Evolutionary conservation across 306 rosid genomes (phyloP).

Genomic region (Glycine tomentella): DNA sequence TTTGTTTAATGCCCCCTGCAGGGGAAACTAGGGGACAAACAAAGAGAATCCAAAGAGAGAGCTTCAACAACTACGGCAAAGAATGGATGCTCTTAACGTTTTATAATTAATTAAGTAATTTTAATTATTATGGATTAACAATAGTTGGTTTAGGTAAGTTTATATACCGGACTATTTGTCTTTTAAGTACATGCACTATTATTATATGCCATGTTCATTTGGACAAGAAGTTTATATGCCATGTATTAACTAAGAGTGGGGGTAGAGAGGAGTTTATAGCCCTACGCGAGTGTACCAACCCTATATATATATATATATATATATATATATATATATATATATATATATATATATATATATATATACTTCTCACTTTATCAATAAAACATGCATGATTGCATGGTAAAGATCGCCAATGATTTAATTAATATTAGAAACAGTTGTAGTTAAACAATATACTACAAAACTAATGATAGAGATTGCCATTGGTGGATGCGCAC

Average conservation of each 20-base stretch:
- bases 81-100: slow-evolving; percentile 45
- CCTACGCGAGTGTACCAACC: too few relatives aligned
- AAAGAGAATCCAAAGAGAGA: slow-evolving; percentile 65
- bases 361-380: slow-evolving; percentile 8
- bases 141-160: slow-evolving; percentile 73
- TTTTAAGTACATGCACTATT: slow-evolving; percentile 40
- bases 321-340: too few relatives aligned
- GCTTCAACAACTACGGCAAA: slow-evolving; percentile 57
- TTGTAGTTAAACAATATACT: slow-evolving; percentile 5
- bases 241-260: neutral
- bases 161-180: slow-evolving; percentile 61
- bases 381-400: too few relatives aligned
- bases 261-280: slow-evolving; percentile 20
- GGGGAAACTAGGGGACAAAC: slow-evolving; percentile 54
- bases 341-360: too few relatives aligned
- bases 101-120: slow-evolving; percentile 16
- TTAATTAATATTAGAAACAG: slow-evolving; percentile 13
- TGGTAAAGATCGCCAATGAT: too few relatives aligned
- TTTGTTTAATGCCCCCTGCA: slow-evolving; percentile 33
- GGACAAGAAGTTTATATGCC: slow-evolving; percentile 36
- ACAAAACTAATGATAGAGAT: neutral
- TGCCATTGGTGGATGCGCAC: too few relatives aligned
- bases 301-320: too few relatives aligned
- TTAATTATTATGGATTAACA: slow-evolving; percentile 41
- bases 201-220: slow-evolving; percentile 35